Conservation (phyloP, 2,329 filamentous ascomycete species). For the Ascochyta clinopodiicola region DNA sequence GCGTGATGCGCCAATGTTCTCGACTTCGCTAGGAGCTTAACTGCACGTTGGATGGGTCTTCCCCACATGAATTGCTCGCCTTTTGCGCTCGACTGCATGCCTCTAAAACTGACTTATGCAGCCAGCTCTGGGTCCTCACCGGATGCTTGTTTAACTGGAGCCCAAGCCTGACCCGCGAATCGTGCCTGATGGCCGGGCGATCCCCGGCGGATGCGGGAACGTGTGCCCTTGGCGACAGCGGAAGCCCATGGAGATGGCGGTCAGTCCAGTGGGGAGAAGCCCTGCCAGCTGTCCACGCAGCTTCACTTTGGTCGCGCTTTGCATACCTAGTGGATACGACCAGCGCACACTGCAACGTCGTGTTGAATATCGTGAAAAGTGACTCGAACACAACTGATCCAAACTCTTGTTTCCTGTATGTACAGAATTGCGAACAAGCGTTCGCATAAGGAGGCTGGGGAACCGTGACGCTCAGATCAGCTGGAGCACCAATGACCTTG, state of each 20-base stretch:
- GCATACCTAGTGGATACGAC: slow-evolving; percentile 12
- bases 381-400: neutral
- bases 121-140: slow-evolving; percentile 28
- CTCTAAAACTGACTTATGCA: slow-evolving; percentile 15
- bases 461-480: slow-evolving; percentile 17
- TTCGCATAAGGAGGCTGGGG: slow-evolving; percentile 20
- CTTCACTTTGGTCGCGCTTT: slow-evolving; percentile 9
- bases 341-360: slow-evolving; percentile 12
- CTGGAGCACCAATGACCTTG: slow-evolving; percentile 27
- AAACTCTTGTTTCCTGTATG: slow-evolving; percentile 11
- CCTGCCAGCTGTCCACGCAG: slow-evolving; percentile 19
- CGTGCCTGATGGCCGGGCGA: slow-evolving; percentile 17
- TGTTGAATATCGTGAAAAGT: neutral
- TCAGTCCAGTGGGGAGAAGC: slow-evolving; percentile 16
- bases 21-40: slow-evolving; percentile 8
- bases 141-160: slow-evolving; percentile 18
- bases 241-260: slow-evolving; percentile 16
- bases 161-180: slow-evolving; percentile 17
- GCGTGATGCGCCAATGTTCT: slow-evolving; percentile 4
- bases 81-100: slow-evolving; percentile 13
- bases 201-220: slow-evolving; percentile 21
- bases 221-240: slow-evolving; percentile 13
- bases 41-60: slow-evolving; percentile 18
- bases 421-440: slow-evolving; percentile 10
- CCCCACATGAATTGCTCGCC: slow-evolving; percentile 15